Evolutionary conservation across 805 yeast species (phyloP), one percentile per base, ranked within the genome.

Genomic region (Teunomyces funiuensis): DNA sequence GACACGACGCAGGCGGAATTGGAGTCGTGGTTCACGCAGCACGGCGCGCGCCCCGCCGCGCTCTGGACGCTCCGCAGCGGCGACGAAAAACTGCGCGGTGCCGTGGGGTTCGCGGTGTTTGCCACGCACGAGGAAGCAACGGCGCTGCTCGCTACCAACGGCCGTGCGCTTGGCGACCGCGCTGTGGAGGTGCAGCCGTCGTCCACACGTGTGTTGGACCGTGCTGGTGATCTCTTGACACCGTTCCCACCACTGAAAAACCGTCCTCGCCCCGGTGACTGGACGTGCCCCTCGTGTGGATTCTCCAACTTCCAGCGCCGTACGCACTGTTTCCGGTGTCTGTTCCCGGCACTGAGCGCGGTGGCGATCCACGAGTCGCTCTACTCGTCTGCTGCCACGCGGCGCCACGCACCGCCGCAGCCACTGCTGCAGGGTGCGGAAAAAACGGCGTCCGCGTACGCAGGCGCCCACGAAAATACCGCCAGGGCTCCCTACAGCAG

Each of bases 271-370:
- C 97, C 97, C 0, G 97, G 97, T 15, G 97, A 90, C 60, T 90
- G 97, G 97, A 87, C 86, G n/a, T 90, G 97, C 63, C 96, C 96
- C 18, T 82, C 90, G 5, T 90, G 97, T 71, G 96, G 97, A 1
- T 90, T 90, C 56, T 86, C 95, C 17, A 90, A 90, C 63, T 90
- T 90, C 66, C 97, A 90, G 65, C 78, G 97, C 55, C 77, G 97
- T 63, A 85, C 95, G 2, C 95, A 95, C 2, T 90, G 97, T 63
- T 88, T 90, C 72, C 74, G 97, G 48, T 90, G 97, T 60, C 83
- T 91, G 2, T 88, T 85, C 65, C 96, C 96, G 5, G 87, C 88
- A 7, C 73, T 87, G 8, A 72, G 86, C 31, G 87, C 88, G 5
- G 82, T 77, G 17, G 76, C 87, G 5, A 74, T 82, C 44, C 87